These are phyloP conservation scores for Teratosphaeria viscida DNA, from an alignment of 2,329 filamentous ascomycete genomes.

Conservation along the genomic window DNA sequence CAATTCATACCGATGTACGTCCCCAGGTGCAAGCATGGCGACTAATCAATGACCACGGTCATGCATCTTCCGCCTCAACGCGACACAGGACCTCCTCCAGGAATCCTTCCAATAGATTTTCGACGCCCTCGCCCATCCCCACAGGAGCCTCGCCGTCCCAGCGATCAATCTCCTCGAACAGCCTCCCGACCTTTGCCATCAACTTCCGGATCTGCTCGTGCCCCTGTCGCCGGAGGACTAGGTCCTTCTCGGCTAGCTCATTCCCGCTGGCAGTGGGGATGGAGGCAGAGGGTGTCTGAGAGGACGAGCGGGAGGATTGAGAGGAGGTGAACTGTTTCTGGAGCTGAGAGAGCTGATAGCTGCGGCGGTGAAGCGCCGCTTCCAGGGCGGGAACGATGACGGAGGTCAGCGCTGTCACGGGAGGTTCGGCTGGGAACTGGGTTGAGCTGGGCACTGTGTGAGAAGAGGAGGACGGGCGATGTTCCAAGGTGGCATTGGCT, in stretches of 20 bases:
- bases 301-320: constrained; percentile 26
- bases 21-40: background rate
- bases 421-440: constrained; percentile 5
- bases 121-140: constrained; percentile 85
- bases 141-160: constrained; percentile 79
- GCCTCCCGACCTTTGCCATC: constrained; percentile 69
- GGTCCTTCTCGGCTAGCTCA: constrained; percentile 8
- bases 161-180: constrained; percentile 83
- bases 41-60: background rate
- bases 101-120: constrained; percentile 80
- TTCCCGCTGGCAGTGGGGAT: background rate
- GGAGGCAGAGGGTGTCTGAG: constrained; percentile 8
- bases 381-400: constrained; percentile 90
- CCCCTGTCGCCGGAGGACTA: constrained; percentile 44
- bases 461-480: constrained; percentile 2
- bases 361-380: constrained; percentile 73
- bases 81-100: constrained; percentile 88
- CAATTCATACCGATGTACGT: background rate
- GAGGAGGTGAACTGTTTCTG: constrained; percentile 29
- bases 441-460: constrained; percentile 21
- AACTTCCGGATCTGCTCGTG: constrained; percentile 76
- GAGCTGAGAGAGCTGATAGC: constrained; percentile 47
- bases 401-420: constrained; percentile 73
- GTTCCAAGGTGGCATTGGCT: background rate
- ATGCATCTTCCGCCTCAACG: constrained; percentile 75